A percentile compares a stretch with the other conserved stretches of the same genome.
Conservation (phyloP, 139 green algal species). For the Eudorina sp. region DNA sequence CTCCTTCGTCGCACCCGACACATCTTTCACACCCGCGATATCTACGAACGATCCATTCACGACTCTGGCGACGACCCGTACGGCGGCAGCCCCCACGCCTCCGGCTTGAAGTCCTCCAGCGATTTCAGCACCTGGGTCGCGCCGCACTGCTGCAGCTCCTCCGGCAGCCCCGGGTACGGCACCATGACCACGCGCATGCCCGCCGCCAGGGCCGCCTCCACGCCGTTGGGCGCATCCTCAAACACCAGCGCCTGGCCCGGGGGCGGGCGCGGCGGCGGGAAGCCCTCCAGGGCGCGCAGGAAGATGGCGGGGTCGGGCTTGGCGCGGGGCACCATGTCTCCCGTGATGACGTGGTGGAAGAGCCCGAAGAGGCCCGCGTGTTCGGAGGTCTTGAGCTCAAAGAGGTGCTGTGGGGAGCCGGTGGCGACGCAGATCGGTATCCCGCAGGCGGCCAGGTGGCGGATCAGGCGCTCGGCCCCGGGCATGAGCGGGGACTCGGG, state of each 20-base stretch:
- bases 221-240: conserved; percentile 84
- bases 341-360: conserved; percentile 79
- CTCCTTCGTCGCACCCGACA: too few relatives aligned
- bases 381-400: conserved; percentile 83
- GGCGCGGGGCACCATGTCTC: conserved; percentile 62
- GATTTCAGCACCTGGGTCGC: conserved; percentile 50
- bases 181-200: conserved; percentile 76
- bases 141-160: not conserved
- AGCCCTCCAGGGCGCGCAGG: conserved; percentile 64
- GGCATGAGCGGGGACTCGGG: conserved; percentile 79
- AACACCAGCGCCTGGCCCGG: conserved; percentile 75
- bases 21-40: too few relatives aligned
- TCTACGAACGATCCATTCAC: too few relatives aligned
- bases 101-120: conserved; percentile 60
- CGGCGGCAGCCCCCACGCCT: conserved; percentile 59
- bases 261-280: conserved; percentile 3
- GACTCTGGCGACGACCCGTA: too few relatives aligned
- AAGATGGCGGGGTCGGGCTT: conserved; percentile 92
- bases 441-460: conserved; percentile 72
- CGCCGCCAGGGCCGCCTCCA: conserved; percentile 76
- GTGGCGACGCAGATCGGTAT: conserved; percentile 87
- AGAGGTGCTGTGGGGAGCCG: conserved; percentile 76
- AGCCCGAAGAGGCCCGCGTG: conserved; percentile 80
- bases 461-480: conserved; percentile 81
- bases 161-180: conserved; percentile 50